Percentiles rank a stretch among this genome's conserved stretches.
phyloP scores from a whole-genome alignment of 805 yeast genomes.

The Saturnispora dispora region DNA sequence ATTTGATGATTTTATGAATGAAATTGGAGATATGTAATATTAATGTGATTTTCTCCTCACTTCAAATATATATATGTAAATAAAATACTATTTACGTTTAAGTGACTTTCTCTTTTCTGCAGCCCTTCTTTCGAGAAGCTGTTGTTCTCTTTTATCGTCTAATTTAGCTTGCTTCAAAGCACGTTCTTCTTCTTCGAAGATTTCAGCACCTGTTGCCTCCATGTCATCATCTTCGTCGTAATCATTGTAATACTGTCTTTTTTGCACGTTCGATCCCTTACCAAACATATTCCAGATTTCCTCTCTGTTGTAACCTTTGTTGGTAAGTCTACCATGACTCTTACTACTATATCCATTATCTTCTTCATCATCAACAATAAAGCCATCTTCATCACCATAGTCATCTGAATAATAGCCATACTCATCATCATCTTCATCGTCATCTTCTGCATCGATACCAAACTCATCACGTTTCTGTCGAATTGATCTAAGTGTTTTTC shows the following conservation, averaged over 20 bases:
- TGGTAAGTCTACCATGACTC: conserved; percentile 33
- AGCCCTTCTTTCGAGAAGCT: conserved; percentile 42
- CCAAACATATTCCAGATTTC: conserved; percentile 90
- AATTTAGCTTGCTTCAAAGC: conserved; percentile 59
- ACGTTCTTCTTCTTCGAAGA: conserved; percentile 69
- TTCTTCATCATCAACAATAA: conserved; percentile 29
- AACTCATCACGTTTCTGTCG: conserved; percentile 14
- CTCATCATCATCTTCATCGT: conserved; percentile 33
- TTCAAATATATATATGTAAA: background rate
- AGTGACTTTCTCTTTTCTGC: conserved; percentile 30
- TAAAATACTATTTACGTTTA: background rate
- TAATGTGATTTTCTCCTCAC: background rate
- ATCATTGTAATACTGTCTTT: conserved; percentile 34
- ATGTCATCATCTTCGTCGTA: conserved; percentile 65
- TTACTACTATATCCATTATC: conserved; percentile 33
- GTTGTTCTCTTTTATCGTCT: conserved; percentile 71
- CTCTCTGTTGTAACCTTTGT: conserved; percentile 58
- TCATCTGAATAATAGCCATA: conserved; percentile 13
- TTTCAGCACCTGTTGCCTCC: conserved; percentile 93
- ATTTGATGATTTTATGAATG: conserved; percentile 12
- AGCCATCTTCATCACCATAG: conserved; percentile 29
- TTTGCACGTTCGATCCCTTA: conserved; percentile 37
- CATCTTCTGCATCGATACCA: conserved; percentile 26
- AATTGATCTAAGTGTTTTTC: background rate
- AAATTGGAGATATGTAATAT: conserved; percentile 5